Conservation (phyloP, 1,284 basidiomycete species). For the Sporisorium iseilematis-ciliati region DNA sequence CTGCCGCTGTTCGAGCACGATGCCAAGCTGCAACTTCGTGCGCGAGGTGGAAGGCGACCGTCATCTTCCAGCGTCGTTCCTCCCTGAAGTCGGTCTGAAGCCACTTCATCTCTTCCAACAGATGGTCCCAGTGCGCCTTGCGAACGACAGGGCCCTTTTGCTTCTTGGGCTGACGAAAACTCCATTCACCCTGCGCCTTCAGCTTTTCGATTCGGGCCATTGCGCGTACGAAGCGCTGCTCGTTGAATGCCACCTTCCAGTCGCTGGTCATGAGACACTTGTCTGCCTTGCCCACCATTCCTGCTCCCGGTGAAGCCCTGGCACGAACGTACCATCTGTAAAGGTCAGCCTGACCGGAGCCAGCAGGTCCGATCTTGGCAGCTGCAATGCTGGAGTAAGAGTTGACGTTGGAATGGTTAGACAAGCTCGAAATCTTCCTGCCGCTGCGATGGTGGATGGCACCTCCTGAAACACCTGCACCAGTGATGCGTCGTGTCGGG, state of each 20-base stretch:
- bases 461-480: slow-evolving; percentile 62
- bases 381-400: slow-evolving; percentile 47
- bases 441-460: slow-evolving; percentile 63
- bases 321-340: slow-evolving; percentile 66
- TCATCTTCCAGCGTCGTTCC: slow-evolving; percentile 91
- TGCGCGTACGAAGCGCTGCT: slow-evolving; percentile 74
- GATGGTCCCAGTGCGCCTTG: slow-evolving; percentile 95
- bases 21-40: slow-evolving; percentile 90
- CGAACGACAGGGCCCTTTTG: slow-evolving; percentile 82
- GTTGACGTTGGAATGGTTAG: slow-evolving; percentile 34
- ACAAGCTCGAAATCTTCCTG: slow-evolving; percentile 39
- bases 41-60: slow-evolving; percentile 86
- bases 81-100: slow-evolving; percentile 94
- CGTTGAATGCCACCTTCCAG: slow-evolving; percentile 68
- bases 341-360: slow-evolving; percentile 59
- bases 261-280: slow-evolving; percentile 67
- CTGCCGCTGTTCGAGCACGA: slow-evolving; percentile 76
- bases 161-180: slow-evolving; percentile 94
- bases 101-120: slow-evolving; percentile 99
- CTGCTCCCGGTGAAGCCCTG: slow-evolving; percentile 61
- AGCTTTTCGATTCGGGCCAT: slow-evolving; percentile 87
- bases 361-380: slow-evolving; percentile 54
- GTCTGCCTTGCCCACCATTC: slow-evolving; percentile 68
- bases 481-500: slow-evolving; percentile 64
- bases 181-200: slow-evolving; percentile 86